Evolutionary conservation across 2,329 filamentous ascomycete genomes (phyloP).

Genomic region (Talaromyces sp.): DNA sequence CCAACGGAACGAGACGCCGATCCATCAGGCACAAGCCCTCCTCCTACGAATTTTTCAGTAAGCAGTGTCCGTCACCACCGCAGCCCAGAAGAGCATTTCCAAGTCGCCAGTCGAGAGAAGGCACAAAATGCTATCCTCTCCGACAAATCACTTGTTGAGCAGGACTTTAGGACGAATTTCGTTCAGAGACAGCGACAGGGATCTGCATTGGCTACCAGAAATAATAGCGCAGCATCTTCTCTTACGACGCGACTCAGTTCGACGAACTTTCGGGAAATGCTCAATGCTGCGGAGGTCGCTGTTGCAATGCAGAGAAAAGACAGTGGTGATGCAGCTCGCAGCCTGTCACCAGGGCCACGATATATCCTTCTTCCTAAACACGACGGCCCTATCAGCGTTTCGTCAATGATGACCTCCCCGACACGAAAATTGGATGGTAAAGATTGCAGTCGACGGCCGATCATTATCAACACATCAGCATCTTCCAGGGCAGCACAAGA

Average conservation of each 20-base stretch:
- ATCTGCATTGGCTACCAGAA: slow-evolving; percentile 23
- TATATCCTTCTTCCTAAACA: slow-evolving; percentile 6
- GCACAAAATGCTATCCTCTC: background rate
- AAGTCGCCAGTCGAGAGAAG: slow-evolving; percentile 1
- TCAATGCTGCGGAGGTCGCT: slow-evolving; percentile 4
- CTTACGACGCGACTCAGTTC: slow-evolving; percentile 18
- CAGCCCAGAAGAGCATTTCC: slow-evolving; percentile 22
- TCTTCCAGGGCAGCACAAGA: background rate
- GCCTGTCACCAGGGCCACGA: background rate
- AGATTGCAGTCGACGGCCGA: slow-evolving; percentile 8
- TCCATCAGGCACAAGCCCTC: slow-evolving; percentile 16
- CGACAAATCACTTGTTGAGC: slow-evolving; percentile 34
- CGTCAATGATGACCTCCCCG: background rate
- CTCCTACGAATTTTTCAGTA: slow-evolving; percentile 18
- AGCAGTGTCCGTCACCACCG: slow-evolving; percentile 24
- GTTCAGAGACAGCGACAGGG: slow-evolving; percentile 32
- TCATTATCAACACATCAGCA: slow-evolving; percentile 2
- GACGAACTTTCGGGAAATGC: slow-evolving; percentile 18
- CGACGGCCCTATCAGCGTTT: background rate
- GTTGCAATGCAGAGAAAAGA: slow-evolving; percentile 4
- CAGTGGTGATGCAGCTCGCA: slow-evolving; percentile 3
- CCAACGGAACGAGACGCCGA: background rate
- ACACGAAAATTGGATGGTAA: background rate
- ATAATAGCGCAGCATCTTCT: slow-evolving; percentile 18
- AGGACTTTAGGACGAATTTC: slow-evolving; percentile 40